Base-by-base conservation (phyloP, 192 early-diverging fungal species). In the Backusella tarrabulga region DNA sequence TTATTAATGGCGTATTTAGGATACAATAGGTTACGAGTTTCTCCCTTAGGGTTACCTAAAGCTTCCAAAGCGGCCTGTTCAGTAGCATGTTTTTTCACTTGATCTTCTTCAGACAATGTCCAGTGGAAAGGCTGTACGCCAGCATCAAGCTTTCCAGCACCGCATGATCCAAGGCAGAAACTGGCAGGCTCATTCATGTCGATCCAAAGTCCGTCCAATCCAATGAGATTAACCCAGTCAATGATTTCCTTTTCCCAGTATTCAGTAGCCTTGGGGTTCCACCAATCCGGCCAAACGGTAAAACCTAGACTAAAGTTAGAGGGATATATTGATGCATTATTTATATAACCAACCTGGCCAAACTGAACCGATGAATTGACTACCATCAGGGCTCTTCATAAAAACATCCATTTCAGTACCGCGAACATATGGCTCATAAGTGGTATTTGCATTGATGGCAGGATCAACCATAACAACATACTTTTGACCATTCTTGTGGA, bases 151-250 rank as follows among this genome's bases (percentile, higher is more conserved):
- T 76, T 76, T 1, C 80, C 77, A 3, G 84, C 67, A 23, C 85
- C 84, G 26, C 90, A 91, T 26, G 83, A 76, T 21, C 91, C 91
- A 23, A 84, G 82, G 76, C 91, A 92, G 67, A 92, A 92, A 75
- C 82, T 89, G 12, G 85, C 79, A 2, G 90, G 84, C 75, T 91
- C 91, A 77, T 92, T 92, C 91, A 92, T 92, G 67, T 92, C 91
- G 34, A 92, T 89, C 91, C 91, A 92, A 50, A 91, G 44, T 35
- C 78, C 78, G 46, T 79, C 78, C 34, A 79, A 54, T 11, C 67
- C 67, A 21, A 79, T 60, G 21, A 67, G 54, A 29, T 66, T 70
- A 1, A 79, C 54, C 67, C 73, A 79, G 34, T 75, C 75, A 9
- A 76, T 75, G 8, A 92, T 76, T 75, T 87, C 88, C 5, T 79